A percentile compares a stretch with the other conserved stretches of the same genome.
Evolutionary conservation across 345 rosid genomes (phyloP).

Genomic region (Ailanthus altissimus): DNA sequence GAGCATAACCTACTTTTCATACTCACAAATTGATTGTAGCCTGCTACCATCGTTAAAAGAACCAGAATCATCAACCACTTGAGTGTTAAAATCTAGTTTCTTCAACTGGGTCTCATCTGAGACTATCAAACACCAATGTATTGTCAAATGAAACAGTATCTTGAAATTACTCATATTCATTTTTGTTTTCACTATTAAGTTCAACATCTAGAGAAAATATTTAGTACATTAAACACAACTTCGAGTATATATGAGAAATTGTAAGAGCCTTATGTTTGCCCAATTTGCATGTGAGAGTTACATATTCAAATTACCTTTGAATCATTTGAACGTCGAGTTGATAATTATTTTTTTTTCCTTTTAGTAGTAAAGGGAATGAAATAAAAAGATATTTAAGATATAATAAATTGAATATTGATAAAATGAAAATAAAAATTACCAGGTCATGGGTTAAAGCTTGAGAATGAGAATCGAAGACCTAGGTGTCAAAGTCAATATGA

Average conservation of each 20-base stretch:
- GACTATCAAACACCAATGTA: constrained; percentile 26
- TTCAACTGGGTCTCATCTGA: constrained; percentile 30
- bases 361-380: background rate
- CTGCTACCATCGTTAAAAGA: constrained; percentile 5
- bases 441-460: constrained; percentile 22
- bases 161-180: constrained; percentile 22
- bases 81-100: constrained; percentile 35
- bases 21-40: background rate
- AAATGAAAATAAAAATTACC: constrained; percentile 26
- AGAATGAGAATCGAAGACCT: constrained; percentile 29
- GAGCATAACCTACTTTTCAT: constrained; percentile 39
- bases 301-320: background rate
- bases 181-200: background rate
- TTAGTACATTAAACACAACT: background rate
- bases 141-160: constrained; percentile 37
- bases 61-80: constrained; percentile 26
- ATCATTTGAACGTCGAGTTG: background rate
- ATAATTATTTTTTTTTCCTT: background rate
- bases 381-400: background rate
- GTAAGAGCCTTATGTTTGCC: background rate
- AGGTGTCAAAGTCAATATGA: constrained; percentile 20
- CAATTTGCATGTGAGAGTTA: background rate
- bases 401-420: background rate
- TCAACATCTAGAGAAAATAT: constrained; percentile 9
- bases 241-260: background rate